Evolutionary conservation across 225 moss, liverwort and hornwort genomes (phyloP), one percentile per base, ranked within the genome.

Genomic region (Bryoerythrophyllum caledonicum): DNA sequence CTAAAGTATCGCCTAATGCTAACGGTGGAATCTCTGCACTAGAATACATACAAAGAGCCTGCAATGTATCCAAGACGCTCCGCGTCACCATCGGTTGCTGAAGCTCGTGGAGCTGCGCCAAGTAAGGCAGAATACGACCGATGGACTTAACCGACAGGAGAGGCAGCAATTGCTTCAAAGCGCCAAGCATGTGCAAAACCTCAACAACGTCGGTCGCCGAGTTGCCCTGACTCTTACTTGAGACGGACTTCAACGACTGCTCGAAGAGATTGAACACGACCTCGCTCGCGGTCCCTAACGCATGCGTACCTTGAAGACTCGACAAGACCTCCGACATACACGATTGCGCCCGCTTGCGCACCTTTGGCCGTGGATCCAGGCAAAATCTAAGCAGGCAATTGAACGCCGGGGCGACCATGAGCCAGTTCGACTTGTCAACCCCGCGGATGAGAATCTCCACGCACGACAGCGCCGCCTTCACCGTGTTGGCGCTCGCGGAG

Each of bases 151-250:
- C 78, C 23, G 95, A 86, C 75, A 94, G 84, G 1, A 87, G 85
- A 23, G 99, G 99, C 30, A 99, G 73, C 60, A 95, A 77, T 63
- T 86, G 77, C 72, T 88, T 90, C 71, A 99, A 69, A 37, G 88
- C 95, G 43, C 95, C 99, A 64, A 99, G 87, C 88, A 99, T 90
- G 78, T 95, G 95, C 68, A 99, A 73, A 67, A 93, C 91, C 72
- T 99, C 91, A 61, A 95, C 91, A 30, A 95, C 95, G 61, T 88
- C 90, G 44, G 78, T 73, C 59, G 82, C 70, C 28, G 82, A 71
- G 49, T 79, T 82, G 28, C 65, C 54, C 79, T 58, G 58, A 58
- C 58, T 60, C 60, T 60, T 60, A 15, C 16, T 60, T 13, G 90
- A 80, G n/a, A 99, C 90, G 34, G 87, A 74, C 51, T 82, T 91